These are phyloP conservation scores for Phialemonium atrogriseum DNA, from an alignment of 2,329 filamentous ascomycete species.

Conservation along the genomic window DNA sequence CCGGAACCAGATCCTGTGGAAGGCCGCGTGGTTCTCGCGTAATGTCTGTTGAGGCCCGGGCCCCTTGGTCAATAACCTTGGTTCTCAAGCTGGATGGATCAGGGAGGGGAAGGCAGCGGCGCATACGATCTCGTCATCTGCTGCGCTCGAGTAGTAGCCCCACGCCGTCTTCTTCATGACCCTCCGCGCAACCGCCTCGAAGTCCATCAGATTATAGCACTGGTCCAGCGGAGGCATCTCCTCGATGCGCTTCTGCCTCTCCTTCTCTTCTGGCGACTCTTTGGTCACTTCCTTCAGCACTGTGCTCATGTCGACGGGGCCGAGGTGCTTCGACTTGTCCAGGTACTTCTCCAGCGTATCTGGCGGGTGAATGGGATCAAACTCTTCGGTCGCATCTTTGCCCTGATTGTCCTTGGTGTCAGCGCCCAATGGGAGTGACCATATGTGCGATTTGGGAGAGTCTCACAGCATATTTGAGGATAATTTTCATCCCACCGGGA, in stretches of 20 bases:
- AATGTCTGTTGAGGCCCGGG: constrained; percentile 53
- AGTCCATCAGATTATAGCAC: constrained; percentile 92
- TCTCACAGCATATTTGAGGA: constrained; percentile 79
- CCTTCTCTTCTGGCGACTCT: constrained; percentile 52
- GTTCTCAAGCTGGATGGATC: background rate
- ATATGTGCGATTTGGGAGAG: too few relatives aligned
- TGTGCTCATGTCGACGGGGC: constrained; percentile 80
- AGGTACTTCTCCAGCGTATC: constrained; percentile 85
- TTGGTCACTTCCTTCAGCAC: constrained; percentile 58
- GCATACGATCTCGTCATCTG: constrained; percentile 79
- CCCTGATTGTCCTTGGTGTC: constrained; percentile 37
- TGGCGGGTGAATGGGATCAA: constrained; percentile 79
- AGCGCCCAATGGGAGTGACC: background rate
- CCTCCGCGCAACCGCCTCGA: constrained; percentile 81
- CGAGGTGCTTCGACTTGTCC: constrained; percentile 76
- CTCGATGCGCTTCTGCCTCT: constrained; percentile 63
- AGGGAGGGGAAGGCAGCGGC: constrained; percentile 8
- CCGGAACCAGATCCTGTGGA: constrained; percentile 96
- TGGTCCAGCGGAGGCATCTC: constrained; percentile 74
- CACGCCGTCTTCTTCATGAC: constrained; percentile 96
- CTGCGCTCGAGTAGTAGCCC: constrained; percentile 95
- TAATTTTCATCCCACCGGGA: constrained; percentile 84
- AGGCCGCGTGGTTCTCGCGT: constrained; percentile 91
- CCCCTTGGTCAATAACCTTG: constrained; percentile 10
- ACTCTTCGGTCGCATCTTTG: constrained; percentile 88